Evolutionary conservation across 371 early-diverging fungal species (phyloP).

Genomic region (Rhizopus delemar): DNA sequence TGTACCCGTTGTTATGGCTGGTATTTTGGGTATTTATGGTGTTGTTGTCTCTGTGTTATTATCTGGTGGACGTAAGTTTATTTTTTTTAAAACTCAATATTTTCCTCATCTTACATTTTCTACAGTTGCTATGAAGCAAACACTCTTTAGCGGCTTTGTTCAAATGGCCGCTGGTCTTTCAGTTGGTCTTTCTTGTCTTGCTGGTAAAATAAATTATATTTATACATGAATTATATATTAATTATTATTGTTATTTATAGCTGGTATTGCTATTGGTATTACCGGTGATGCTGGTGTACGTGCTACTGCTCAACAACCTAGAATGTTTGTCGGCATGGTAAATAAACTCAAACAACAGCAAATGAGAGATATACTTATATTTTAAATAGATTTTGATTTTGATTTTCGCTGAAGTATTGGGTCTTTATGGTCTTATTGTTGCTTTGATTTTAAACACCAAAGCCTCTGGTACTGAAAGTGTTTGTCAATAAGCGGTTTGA

Average conservation of each 20-base stretch:
- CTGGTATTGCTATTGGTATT: slow-evolving; percentile 96
- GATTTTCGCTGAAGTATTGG: slow-evolving; percentile 99
- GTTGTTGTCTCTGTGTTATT: slow-evolving; percentile 91
- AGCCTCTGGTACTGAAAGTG: slow-evolving; percentile 50
- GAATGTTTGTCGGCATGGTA: slow-evolving; percentile 92
- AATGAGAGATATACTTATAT: neutral
- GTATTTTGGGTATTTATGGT: slow-evolving; percentile 98
- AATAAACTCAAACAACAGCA: neutral
- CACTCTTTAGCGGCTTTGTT: slow-evolving; percentile 78
- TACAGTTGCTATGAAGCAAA: slow-evolving; percentile 57
- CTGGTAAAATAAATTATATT: slow-evolving; percentile 32
- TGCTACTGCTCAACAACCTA: slow-evolving; percentile 90
- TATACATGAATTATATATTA: neutral
- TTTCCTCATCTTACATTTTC: neutral
- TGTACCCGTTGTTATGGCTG: slow-evolving; percentile 97
- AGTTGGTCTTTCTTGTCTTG: slow-evolving; percentile 91
- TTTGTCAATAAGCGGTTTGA: slow-evolving; percentile 30
- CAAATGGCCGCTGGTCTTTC: slow-evolving; percentile 93
- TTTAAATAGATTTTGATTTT: slow-evolving; percentile 74
- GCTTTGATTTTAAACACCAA: slow-evolving; percentile 95
- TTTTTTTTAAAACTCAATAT: neutral
- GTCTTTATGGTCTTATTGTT: slow-evolving; percentile 92
- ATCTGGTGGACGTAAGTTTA: slow-evolving; percentile 75
- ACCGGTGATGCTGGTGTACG: slow-evolving; percentile 96
- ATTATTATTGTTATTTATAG: slow-evolving; percentile 28